Base-by-base conservation (phyloP, 441 rosid species). In the Aquilaria agallochum region DNA sequence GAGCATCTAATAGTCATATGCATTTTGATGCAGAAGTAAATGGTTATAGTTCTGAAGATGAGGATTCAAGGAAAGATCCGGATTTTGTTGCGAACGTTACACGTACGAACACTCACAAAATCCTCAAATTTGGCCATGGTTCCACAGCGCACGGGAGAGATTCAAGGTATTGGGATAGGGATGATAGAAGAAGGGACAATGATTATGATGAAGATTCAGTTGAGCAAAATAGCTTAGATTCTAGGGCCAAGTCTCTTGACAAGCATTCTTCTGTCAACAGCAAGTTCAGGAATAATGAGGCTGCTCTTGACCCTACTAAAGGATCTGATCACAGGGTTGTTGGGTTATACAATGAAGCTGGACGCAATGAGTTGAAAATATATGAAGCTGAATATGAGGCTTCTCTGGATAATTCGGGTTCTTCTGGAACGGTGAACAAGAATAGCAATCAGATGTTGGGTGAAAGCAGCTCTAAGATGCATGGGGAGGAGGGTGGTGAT, bases 121-220 rank as follows among this genome's bases (percentile, higher is more conserved):
- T 88, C 55, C 80, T 86, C 64, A 79, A 75, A 57, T 94, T 87
- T 77, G 99, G 99, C 63, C 74, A 67, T 10, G 90, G 92, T 45
- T 83, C 93, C 0, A 87, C 72, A 14, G 55, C 71, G 12, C 90
- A 84, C 61, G 97, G 92, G 48, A 72, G 92, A 27, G 99, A 94
- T 79, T 94, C 97, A 9, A 82, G 92, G 74, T 80, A 82, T 74
- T 94, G 96, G 96, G 97, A 94, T 73, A 83, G 66, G 77, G 99
- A 94, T 76, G 99, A 91, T 69, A 83, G 99, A 82, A 87, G 97
- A 73, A 78, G 99, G 63, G 97, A 94, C 76, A 82, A 67, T 62
- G 96, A 89, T 70, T 94, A 94, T 60, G 71, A 72, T 60, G 96
- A 84, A 75, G 94, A 83, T 58, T 81, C 47, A 31, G 80, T 79